Conservation (phyloP, 2,329 filamentous ascomycete species). For the Talaromyces islandicus region DNA sequence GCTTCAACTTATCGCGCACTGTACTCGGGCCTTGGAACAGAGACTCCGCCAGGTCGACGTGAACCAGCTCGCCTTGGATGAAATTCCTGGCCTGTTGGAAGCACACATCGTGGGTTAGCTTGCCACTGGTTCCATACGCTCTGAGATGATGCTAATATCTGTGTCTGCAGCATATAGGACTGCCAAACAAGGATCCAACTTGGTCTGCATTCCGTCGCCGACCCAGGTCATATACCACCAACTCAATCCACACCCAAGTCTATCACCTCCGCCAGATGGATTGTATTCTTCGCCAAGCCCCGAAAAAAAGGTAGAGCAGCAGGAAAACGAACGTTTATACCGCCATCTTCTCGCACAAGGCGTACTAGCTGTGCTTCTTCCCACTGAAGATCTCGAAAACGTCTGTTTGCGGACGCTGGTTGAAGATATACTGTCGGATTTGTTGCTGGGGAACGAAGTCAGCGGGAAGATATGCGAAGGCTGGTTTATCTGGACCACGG, state of each 20-base stretch:
- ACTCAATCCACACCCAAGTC: slow-evolving; percentile 70
- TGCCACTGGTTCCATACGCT: slow-evolving; percentile 10
- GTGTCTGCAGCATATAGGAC: slow-evolving; percentile 61
- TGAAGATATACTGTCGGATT: slow-evolving; percentile 80
- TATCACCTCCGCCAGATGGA: slow-evolving; percentile 65
- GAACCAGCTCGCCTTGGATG: slow-evolving; percentile 76
- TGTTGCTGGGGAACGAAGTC: slow-evolving; percentile 78
- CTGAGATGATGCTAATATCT: slow-evolving; percentile 16
- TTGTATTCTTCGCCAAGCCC: slow-evolving; percentile 36
- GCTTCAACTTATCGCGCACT: slow-evolving; percentile 85
- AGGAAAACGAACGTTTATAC: slow-evolving; percentile 73
- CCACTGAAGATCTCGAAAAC: slow-evolving; percentile 88
- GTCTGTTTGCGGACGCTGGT: slow-evolving; percentile 76
- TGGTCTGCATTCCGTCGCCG: slow-evolving; percentile 56
- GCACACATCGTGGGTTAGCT: slow-evolving; percentile 68
- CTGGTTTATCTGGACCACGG: slow-evolving; percentile 80
- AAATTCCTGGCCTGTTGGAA: slow-evolving; percentile 76
- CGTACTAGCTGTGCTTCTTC: slow-evolving; percentile 74
- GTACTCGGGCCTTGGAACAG: slow-evolving; percentile 80
- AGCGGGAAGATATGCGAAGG: slow-evolving; percentile 76
- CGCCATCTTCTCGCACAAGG: slow-evolving; percentile 82
- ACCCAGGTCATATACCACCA: slow-evolving; percentile 73
- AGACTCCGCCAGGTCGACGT: slow-evolving; percentile 76
- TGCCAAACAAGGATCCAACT: slow-evolving; percentile 54
- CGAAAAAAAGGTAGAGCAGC: slow-evolving; percentile 54